Evolutionary conservation across 176 grass and related monocot genomes (phyloP).

Genomic region (Calamus simplicifolius): DNA sequence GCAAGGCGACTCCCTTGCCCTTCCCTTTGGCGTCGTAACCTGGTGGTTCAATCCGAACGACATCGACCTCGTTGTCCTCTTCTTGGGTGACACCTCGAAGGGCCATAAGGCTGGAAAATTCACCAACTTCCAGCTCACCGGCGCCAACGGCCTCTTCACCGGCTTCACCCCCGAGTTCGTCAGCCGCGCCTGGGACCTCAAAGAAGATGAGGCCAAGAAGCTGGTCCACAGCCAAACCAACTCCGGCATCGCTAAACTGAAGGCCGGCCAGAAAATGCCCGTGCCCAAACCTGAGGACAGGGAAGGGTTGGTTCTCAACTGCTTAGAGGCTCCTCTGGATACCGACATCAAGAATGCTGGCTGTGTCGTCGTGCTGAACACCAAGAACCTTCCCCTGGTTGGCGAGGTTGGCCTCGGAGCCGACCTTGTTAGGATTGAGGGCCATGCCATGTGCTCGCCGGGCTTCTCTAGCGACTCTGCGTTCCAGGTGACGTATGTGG

Average conservation of each 20-base stretch:
- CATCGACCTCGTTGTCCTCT: conserved; percentile 51
- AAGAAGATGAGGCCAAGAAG: conserved; percentile 33
- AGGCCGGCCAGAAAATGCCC: conserved; percentile 35
- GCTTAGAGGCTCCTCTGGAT: conserved; percentile 56
- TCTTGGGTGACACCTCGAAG: conserved; percentile 82
- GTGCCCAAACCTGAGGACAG: conserved; percentile 22
- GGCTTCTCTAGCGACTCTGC: conserved; percentile 91
- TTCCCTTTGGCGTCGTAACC: conserved; percentile 70
- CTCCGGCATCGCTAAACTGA: conserved; percentile 41
- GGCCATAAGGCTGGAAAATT: conserved; percentile 65
- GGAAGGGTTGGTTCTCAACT: conserved; percentile 66
- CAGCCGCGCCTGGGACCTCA: conserved; percentile 61
- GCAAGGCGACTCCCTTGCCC: conserved; percentile 58
- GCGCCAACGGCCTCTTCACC: conserved; percentile 70
- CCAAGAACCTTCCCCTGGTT: conserved; percentile 54
- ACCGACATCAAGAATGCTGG: conserved; percentile 72
- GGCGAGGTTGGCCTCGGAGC: conserved; percentile 68
- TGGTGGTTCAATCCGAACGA: conserved; percentile 74
- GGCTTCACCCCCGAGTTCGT: conserved; percentile 70
- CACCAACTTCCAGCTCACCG: conserved; percentile 66
- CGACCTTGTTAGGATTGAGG: conserved; percentile 64
- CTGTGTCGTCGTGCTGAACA: conserved; percentile 78
- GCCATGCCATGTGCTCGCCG: conserved; percentile 81
- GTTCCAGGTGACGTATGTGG: conserved; percentile 76
- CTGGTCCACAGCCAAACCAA: conserved; percentile 46